Evolutionary conservation across 768 basidiomycete species (phyloP), one percentile per base, ranked within the genome.

Genomic region (Galerina marginata): DNA sequence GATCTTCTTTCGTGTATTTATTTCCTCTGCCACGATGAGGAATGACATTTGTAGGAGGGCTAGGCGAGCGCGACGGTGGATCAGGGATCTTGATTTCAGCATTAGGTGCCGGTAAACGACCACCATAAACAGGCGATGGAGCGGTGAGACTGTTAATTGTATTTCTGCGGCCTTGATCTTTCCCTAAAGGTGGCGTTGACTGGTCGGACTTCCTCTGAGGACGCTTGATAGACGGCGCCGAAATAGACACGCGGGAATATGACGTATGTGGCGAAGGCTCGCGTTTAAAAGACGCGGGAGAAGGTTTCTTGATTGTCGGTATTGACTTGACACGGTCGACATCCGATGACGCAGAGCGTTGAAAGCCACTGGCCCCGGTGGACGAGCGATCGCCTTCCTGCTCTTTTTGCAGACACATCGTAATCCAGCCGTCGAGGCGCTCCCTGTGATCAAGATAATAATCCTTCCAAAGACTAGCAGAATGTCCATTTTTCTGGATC

Each of bases 391-490:
- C 20, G 14, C 33, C 60, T 50, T 68, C 65, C 39, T 71, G 68
- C 51, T 69, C 70, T 54, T 74, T 72, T 48, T 72, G 64, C 23
- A 78, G 59, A 57, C 72, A 78, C 65, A 72, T 70, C 15, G 71
- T 70, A 61, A 81, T 76, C 71, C 74, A 75, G 29, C 74, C 72
- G 66, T 91, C 86, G 38, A 92, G 75, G 43, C 85, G 83, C 53
- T 81, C 78, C 59, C 83, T 86, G 66, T 91, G 81, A 58, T 91
- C 89, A 14, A 92, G 79, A 65, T 89, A 92, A 68, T 91, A 91
- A 65, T 92, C 91, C 68, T 91, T 92, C 90, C 90, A 92, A 23
- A 89, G 73, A 69, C 80, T 86, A 39, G 88, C 82, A 15, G 81
- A 79, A 67, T 84, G 82, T 5, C 77, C 78, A 58, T 80, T 80